Evolutionary conservation across 2,329 filamentous ascomycete species (phyloP), one percentile per base, ranked within the genome.

Genomic region (Cladosporium oxysporum): DNA sequence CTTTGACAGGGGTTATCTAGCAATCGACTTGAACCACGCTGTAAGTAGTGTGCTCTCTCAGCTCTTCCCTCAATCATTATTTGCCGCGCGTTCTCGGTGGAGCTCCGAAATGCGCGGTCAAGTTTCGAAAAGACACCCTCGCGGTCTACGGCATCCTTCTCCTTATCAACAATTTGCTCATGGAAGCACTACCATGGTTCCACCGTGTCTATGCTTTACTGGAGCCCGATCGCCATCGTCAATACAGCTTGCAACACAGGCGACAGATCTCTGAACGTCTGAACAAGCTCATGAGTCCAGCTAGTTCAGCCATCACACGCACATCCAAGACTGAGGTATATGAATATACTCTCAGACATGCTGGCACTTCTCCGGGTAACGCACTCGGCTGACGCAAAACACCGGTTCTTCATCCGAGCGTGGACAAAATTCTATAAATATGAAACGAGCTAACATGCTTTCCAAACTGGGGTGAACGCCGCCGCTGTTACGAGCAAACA

Each of bases 401-500:
- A 26, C 28, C 21, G 44, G 21, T 41, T 37, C 11, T 35, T 28
- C 44, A 62, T 26, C 59, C 47, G 21, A 53, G 50, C 59, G 31
- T 53, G 59, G 59, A 5, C 26, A 10, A 62, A 62, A 14, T 47
- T 26, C 47, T 8, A 50, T 62, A 14, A n/a, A 62, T 11, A n/a
- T 53, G 59, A 62, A 62, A 62, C 59, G 10, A 21, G 8, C 59
- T 37, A 62, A 35, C 14, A 52, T 37, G 10, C 10, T 37, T 35
- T 62, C 33, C 47, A 52, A 37, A 52, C 59, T 23, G 61, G 61
- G 61, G 23, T 57, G 50, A 26, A 16, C 50, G 18, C 50, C 50
- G 35, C 50, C 61, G 37, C 35, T 57, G 61, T 63, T 55, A 63
- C 50, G 61, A 63, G 33, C 11, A 44, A 23, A 31, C 31, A 63